These are phyloP conservation scores for Tolypocladium album DNA, from an alignment of 2,329 filamentous ascomycete genomes.

Conservation along the genomic window DNA sequence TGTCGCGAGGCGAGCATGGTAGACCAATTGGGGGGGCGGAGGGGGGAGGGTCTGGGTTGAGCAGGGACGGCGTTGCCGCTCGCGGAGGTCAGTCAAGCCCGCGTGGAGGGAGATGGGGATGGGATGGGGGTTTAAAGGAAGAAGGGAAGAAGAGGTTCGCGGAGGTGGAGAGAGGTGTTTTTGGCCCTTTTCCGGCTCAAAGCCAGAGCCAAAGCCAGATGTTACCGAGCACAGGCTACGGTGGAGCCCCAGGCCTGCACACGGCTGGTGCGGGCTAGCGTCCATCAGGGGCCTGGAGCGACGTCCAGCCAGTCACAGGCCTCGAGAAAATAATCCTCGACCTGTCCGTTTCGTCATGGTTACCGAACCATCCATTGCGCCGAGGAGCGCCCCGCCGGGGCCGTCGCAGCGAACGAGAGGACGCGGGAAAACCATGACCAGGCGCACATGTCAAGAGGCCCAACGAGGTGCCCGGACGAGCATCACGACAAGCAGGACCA, in stretches of 20 bases:
- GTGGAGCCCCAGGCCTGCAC: slow-evolving; percentile 1
- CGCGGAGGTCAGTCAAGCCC: slow-evolving; percentile 7
- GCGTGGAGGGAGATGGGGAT: slow-evolving; percentile 2
- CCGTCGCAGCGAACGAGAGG: slow-evolving; percentile 1
- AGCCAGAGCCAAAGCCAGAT: slow-evolving; percentile 6
- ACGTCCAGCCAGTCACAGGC: slow-evolving; percentile 12
- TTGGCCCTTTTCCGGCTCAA: slow-evolving; percentile 6
- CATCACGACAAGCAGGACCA: too few species aligned
- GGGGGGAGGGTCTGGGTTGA: slow-evolving; percentile 14
- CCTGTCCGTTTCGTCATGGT: slow-evolving; percentile 5
- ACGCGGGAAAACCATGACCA: slow-evolving; percentile 2
- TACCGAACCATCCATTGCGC: slow-evolving; percentile 3
- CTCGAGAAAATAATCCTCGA: slow-evolving; percentile 13
- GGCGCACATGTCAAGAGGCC: neutral
- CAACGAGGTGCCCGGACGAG: neutral
- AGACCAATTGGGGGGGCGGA: slow-evolving; percentile 24
- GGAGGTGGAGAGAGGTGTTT: slow-evolving; percentile 17
- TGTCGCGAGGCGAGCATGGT: slow-evolving; percentile 64
- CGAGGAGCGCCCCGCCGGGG: neutral
- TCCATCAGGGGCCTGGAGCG: neutral
- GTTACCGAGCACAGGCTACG: slow-evolving; percentile 7
- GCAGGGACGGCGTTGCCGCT: slow-evolving; percentile 10
- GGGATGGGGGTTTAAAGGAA: slow-evolving; percentile 9
- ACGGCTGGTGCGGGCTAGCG: neutral
- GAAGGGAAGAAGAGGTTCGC: slow-evolving; percentile 4